Conservation (phyloP, 164 flowering plant genomes). For the Annona squamosa region DNA sequence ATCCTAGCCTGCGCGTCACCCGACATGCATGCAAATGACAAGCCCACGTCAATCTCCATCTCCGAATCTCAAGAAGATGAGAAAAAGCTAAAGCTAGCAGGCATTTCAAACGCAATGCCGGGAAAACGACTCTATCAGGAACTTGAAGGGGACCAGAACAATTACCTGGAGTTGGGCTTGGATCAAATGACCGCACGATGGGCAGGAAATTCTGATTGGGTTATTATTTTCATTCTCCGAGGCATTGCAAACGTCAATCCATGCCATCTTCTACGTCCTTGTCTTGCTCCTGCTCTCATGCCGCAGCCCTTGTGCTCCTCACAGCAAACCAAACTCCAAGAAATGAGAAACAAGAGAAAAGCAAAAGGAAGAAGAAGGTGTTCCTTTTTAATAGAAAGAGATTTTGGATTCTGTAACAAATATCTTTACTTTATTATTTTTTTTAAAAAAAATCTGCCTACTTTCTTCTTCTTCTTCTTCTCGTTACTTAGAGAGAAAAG, state of each 20-base stretch:
- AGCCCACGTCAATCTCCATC: too few relatives aligned
- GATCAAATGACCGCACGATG: slow-evolving; percentile 62
- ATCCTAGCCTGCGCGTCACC: slow-evolving; percentile 26
- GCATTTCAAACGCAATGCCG: too few relatives aligned
- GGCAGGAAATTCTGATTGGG: slow-evolving; percentile 32
- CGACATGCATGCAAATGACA: too few relatives aligned
- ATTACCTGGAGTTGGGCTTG: slow-evolving; percentile 47
- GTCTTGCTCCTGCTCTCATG: slow-evolving; percentile 25
- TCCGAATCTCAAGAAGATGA: neutral
- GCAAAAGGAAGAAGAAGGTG: slow-evolving; percentile 10
- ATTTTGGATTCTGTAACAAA: neutral
- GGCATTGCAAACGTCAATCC: slow-evolving; percentile 39
- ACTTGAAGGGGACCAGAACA: neutral
- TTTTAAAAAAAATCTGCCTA: too few relatives aligned
- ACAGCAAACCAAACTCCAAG: neutral
- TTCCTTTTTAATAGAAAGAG: slow-evolving; percentile 6
- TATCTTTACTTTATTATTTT: too few relatives aligned
- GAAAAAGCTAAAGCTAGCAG: neutral
- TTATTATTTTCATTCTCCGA: slow-evolving; percentile 12
- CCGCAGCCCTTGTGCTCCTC: slow-evolving; percentile 14
- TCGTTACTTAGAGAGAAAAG: too few relatives aligned
- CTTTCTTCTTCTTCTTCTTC: too few relatives aligned
- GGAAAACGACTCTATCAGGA: neutral
- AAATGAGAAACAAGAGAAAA: neutral
- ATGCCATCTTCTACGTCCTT: slow-evolving; percentile 39